A percentile compares a stretch with the other conserved stretches of the same genome.
These are phyloP conservation scores for Quercus lobata DNA, from an alignment of 331 rosid species.

Conservation along the genomic window DNA sequence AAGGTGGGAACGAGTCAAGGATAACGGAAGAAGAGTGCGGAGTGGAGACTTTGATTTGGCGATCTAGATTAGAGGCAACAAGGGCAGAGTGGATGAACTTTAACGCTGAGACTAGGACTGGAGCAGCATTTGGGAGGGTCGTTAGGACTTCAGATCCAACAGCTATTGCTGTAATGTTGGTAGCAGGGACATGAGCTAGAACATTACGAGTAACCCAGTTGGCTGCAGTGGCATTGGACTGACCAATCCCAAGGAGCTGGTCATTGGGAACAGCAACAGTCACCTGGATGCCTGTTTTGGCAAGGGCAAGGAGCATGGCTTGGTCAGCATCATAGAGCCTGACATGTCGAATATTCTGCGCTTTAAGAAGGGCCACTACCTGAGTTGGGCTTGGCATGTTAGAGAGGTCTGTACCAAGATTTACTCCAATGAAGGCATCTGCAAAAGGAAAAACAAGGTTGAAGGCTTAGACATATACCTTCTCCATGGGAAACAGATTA, in stretches of 20 bases:
- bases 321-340: slow-evolving; percentile 78
- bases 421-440: slow-evolving; percentile 84
- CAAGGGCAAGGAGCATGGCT: slow-evolving; percentile 78
- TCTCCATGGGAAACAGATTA: neutral
- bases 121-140: slow-evolving; percentile 82
- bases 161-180: slow-evolving; percentile 81
- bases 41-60: slow-evolving; percentile 79
- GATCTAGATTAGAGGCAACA: slow-evolving; percentile 77
- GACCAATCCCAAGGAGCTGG: slow-evolving; percentile 88
- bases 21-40: slow-evolving; percentile 83
- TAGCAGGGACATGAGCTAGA: slow-evolving; percentile 82
- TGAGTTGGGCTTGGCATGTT: slow-evolving; percentile 83
- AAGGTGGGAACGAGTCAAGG: slow-evolving; percentile 92
- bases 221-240: slow-evolving; percentile 94
- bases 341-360: slow-evolving; percentile 73
- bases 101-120: slow-evolving; percentile 76
- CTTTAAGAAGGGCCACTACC: slow-evolving; percentile 79
- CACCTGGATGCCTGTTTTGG: slow-evolving; percentile 77
- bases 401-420: slow-evolving; percentile 80
- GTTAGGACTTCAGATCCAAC: slow-evolving; percentile 89
- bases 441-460: slow-evolving; percentile 13
- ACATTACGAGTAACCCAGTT: slow-evolving; percentile 89
- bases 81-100: slow-evolving; percentile 88
- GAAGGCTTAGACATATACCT: neutral
- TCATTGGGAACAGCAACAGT: slow-evolving; percentile 82